Base-by-base conservation (phyloP, 495 filamentous ascomycete genomes). In the Podospora tetraspora region DNA sequence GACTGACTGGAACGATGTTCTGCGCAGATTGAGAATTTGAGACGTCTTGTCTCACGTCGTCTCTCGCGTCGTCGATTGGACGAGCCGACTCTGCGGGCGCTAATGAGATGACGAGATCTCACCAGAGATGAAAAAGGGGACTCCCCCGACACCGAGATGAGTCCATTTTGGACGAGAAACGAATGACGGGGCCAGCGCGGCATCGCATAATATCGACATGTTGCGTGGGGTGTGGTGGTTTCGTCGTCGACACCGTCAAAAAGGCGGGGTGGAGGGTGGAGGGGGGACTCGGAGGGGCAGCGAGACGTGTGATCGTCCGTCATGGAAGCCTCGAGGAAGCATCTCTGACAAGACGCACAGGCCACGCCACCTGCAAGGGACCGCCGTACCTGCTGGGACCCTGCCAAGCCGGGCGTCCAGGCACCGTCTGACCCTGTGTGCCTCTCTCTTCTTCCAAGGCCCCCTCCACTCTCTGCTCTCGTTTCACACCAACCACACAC, bases 311-410 rank as follows among this genome's bases (percentile, higher is more conserved):
- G 74, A 76, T 76, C 72, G 66, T 12, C 69, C 58, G 64, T 21
- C 63, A 66, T 74, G 62, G 73, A 77, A 77, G 75, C 65, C 56
- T 63, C 62, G 59, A 72, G 65, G 73, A 77, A 77, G 70, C 64
- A 72, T 43, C 63, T 71, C 64, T 19, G 70, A 74, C 75, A 66
- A 52, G 37, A 30, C 21, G 69, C 73, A 73, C 68, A 69, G 66
- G 34, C 67, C 64, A 57, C n/a, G 37, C 16, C 21, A 43, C 16
- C 63, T 32, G n/a, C 58, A 32, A 32, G 56, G 30, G 19, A 57
- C 57, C 58, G 62, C 22, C 22, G 22, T 21, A 22, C 62, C 59
- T 30, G 62, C 37, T 29, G 16, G 27, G 56, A 11, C 23, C 19
- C 16, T 66, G 68, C 70, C 70, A 71, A 71, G 70, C 63, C 70